Conservation (phyloP, 495 filamentous ascomycete species). For the Neurospora tetrasperma region DNA sequence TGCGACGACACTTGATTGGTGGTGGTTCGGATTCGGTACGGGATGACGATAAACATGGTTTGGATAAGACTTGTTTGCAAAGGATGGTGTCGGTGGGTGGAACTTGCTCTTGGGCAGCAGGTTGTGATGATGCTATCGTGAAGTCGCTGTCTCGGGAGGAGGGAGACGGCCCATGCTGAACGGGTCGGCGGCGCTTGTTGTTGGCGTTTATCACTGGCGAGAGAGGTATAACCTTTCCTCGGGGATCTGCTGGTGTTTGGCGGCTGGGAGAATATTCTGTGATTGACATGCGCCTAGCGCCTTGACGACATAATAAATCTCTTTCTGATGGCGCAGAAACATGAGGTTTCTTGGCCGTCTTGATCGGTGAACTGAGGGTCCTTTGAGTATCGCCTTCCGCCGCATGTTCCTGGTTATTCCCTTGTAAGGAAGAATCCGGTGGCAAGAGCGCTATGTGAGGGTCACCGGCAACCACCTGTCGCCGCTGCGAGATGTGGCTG, state of each 20-base stretch:
- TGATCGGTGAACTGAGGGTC: neutral
- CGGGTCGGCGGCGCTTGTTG: neutral
- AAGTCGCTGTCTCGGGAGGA: neutral
- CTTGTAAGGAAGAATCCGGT: neutral
- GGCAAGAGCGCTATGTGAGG: neutral
- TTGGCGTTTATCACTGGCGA: constrained; percentile 5
- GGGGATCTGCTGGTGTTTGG: neutral
- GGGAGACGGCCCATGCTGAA: neutral
- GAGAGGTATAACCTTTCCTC: constrained; percentile 7
- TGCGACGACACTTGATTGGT: constrained; percentile 16
- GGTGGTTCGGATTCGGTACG: constrained; percentile 31
- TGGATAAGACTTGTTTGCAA: neutral
- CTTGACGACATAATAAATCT: neutral
- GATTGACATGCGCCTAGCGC: neutral
- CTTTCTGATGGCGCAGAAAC: neutral
- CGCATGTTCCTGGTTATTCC: neutral
- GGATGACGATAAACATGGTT: constrained; percentile 1
- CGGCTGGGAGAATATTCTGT: neutral
- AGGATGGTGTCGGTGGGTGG: neutral
- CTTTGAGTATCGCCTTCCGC: neutral
- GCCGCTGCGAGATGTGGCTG: neutral
- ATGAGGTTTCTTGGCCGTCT: neutral
- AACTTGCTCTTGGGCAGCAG: neutral
- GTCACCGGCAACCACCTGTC: neutral
- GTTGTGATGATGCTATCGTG: neutral